Percentiles rank a stretch among this genome's conserved stretches.
Conservation (phyloP, 139 green algal genomes). For the Trebouxia sp. region DNA sequence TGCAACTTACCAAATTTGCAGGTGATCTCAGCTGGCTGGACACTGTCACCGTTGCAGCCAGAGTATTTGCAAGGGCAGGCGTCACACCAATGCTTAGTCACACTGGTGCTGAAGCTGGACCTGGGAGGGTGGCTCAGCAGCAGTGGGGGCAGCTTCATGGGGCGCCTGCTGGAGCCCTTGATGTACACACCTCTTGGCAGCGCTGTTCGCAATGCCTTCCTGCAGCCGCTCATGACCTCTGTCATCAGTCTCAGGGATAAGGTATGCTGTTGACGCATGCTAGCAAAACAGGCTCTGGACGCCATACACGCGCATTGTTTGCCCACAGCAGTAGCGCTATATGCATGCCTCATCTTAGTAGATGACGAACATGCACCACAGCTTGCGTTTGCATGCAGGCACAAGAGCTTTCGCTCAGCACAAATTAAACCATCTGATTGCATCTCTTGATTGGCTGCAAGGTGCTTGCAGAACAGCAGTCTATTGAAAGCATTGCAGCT, state of each 20-base stretch:
- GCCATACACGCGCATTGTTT: too few relatives aligned
- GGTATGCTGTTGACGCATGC: too few relatives aligned
- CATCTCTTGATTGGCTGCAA: too few relatives aligned
- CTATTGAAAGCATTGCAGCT: too few relatives aligned
- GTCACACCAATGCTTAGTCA: slow-evolving; percentile 55
- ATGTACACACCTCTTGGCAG: background rate
- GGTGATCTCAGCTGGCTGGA: slow-evolving; percentile 49
- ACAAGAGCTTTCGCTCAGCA: too few relatives aligned
- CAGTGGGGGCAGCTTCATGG: background rate
- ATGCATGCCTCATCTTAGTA: too few relatives aligned
- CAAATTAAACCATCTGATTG: too few relatives aligned
- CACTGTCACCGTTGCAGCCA: slow-evolving; percentile 51
- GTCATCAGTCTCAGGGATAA: slow-evolving; percentile 24
- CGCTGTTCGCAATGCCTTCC: background rate
- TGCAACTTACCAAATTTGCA: background rate
- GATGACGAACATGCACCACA: background rate
- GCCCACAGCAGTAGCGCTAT: too few relatives aligned
- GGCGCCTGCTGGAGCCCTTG: background rate
- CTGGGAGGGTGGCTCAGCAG: slow-evolving; percentile 44
- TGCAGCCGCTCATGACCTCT: slow-evolving; percentile 23
- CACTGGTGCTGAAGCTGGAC: slow-evolving; percentile 59
- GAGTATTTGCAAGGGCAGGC: slow-evolving; percentile 1
- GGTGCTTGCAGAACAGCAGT: too few relatives aligned
- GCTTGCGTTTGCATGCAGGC: background rate
- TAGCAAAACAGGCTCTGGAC: too few relatives aligned